A percentile compares a stretch with the other conserved stretches of the same genome.
phyloP scores from a whole-genome alignment of 2,329 filamentous ascomycete genomes.

The Sarocladium kiliense region DNA sequence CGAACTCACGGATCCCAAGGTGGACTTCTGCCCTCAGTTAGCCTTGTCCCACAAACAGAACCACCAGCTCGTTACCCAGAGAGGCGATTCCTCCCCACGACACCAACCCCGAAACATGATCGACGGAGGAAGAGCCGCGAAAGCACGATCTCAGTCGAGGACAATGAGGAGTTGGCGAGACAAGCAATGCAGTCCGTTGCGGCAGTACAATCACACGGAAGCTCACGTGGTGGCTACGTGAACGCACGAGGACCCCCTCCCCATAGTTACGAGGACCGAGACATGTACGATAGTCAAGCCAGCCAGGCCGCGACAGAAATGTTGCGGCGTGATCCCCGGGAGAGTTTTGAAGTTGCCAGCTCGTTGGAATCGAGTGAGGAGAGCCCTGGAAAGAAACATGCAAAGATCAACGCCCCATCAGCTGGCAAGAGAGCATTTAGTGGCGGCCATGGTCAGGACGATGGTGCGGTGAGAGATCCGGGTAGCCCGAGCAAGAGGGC shows the following conservation, averaged over 20 bases:
- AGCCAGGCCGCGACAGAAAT: conserved; percentile 73
- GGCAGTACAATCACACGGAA: conserved; percentile 31
- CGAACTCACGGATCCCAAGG: conserved; percentile 35
- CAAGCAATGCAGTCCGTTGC: conserved; percentile 50
- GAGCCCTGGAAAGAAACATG: conserved; percentile 32
- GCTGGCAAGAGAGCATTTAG: conserved; percentile 34
- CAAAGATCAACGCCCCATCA: conserved; percentile 23
- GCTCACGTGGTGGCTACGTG: conserved; percentile 21
- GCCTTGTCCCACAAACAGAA: conserved; percentile 58
- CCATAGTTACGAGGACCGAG: conserved; percentile 29
- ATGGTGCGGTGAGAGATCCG: conserved; percentile 48
- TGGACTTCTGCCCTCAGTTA: conserved; percentile 55
- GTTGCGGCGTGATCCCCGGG: conserved; percentile 55
- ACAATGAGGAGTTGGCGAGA: conserved; percentile 52
- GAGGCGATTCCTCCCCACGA: conserved; percentile 33
- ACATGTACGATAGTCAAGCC: conserved; percentile 68
- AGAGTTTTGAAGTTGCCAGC: conserved; percentile 45
- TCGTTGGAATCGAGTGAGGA: conserved; percentile 38
- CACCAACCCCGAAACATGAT: conserved; percentile 37
- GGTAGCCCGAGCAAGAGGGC: conserved; percentile 49
- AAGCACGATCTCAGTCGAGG: conserved; percentile 76
- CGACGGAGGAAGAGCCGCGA: conserved; percentile 67
- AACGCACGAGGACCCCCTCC: conserved; percentile 19
- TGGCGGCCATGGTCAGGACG: conserved; percentile 24
- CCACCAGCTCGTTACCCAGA: conserved; percentile 40